A percentile compares a stretch with the other conserved stretches of the same genome.
Conservation (phyloP, 768 basidiomycete genomes). For the Hydnomerulius pinastri region DNA sequence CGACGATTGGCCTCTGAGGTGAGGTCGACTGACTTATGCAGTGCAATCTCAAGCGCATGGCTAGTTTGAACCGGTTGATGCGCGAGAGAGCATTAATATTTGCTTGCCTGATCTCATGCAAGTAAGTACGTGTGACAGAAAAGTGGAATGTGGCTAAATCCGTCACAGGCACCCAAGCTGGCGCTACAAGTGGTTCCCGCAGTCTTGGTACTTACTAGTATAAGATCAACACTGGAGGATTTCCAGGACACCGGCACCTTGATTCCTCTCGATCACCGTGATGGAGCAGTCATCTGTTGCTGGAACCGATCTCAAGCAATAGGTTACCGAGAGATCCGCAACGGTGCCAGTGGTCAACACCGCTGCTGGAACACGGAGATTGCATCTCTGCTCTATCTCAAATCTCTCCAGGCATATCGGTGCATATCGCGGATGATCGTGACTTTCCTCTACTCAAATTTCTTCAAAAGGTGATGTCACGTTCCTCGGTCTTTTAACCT, state of each 20-base stretch:
- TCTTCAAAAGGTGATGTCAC: neutral
- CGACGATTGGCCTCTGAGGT: neutral
- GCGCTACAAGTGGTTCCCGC: neutral
- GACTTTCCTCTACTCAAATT: neutral
- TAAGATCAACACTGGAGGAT: slow-evolving; percentile 21
- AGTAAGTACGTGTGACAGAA: neutral
- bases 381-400: slow-evolving; percentile 1
- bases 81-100: slow-evolving; percentile 10
- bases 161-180: slow-evolving; percentile 6
- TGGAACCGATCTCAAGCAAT: neutral
- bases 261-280: slow-evolving; percentile 14
- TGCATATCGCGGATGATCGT: neutral
- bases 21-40: neutral
- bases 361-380: neutral
- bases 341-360: slow-evolving; percentile 10
- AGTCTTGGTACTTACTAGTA: slow-evolving; percentile 1
- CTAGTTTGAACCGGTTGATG: slow-evolving; percentile 9
- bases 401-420: slow-evolving; percentile 2
- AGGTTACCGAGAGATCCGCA: slow-evolving; percentile 15
- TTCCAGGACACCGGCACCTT: slow-evolving; percentile 20
- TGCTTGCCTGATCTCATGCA: slow-evolving; percentile 6
- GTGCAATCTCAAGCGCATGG: slow-evolving; percentile 14
- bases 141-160: slow-evolving; percentile 13
- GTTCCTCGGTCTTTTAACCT: slow-evolving; percentile 7
- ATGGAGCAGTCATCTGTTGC: slow-evolving; percentile 11